These are phyloP conservation scores for Citrus hindsii DNA, from an alignment of 345 rosid genomes.

Conservation along the genomic window DNA sequence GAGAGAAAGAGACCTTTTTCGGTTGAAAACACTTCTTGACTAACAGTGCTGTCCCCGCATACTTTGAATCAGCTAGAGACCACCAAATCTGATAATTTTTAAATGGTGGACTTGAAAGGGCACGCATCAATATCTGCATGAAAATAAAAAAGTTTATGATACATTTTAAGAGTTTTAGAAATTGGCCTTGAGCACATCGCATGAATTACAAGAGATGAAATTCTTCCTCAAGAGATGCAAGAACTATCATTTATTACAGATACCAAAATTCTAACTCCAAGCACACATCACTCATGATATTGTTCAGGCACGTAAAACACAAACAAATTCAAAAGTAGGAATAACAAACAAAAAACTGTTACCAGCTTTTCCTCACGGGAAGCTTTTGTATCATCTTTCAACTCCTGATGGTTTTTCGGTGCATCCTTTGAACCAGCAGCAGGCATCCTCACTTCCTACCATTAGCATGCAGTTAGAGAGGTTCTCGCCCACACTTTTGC, in stretches of 20 bases:
- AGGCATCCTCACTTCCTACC: conserved; percentile 97
- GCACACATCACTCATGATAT: background rate
- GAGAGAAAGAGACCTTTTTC: conserved; percentile 59
- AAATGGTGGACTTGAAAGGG: conserved; percentile 79
- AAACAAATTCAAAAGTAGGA: background rate
- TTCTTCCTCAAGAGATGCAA: background rate
- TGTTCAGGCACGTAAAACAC: background rate
- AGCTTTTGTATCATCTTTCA: conserved; percentile 84
- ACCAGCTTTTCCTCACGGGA: conserved; percentile 93
- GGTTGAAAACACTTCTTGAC: conserved; percentile 78
- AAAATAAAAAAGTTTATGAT: background rate
- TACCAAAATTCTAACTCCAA: background rate
- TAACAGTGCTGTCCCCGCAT: conserved; percentile 94
- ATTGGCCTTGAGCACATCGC: background rate
- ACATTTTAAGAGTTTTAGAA: background rate
- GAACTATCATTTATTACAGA: background rate
- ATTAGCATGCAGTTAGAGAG: conserved; percentile 25
- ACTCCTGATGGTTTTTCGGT: conserved; percentile 61
- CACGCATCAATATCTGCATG: conserved; percentile 69
- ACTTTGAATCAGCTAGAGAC: conserved; percentile 95
- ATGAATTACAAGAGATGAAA: background rate
- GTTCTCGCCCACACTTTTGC: background rate
- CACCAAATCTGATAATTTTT: conserved; percentile 79
- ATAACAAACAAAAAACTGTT: background rate
- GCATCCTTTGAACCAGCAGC: conserved; percentile 91